Percentiles rank a stretch among this genome's conserved stretches.
These are phyloP conservation scores for Sporothrix pallida DNA, from an alignment of 2,329 filamentous ascomycete species.

Conservation along the genomic window DNA sequence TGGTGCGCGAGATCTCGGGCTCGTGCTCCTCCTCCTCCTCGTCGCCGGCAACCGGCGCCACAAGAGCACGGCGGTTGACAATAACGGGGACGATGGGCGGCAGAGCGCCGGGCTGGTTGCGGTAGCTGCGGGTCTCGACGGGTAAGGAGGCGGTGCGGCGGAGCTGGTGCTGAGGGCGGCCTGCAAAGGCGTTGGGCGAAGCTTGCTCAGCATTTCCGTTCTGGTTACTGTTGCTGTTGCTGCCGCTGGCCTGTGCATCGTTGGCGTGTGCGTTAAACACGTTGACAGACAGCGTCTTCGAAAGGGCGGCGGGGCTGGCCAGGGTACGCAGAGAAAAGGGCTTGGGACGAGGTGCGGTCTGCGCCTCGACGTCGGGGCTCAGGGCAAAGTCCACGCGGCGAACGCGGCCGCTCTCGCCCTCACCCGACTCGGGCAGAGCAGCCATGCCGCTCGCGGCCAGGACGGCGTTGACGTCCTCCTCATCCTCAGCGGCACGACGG, in stretches of 20 bases:
- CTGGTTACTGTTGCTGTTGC: background rate
- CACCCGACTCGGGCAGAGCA: background rate
- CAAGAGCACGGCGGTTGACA: slow-evolving; percentile 40
- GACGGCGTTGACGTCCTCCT: background rate
- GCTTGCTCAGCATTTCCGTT: background rate
- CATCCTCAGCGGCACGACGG: background rate
- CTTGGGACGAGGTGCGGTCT: slow-evolving; percentile 44
- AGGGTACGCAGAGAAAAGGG: slow-evolving; percentile 48
- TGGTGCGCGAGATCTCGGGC: slow-evolving; percentile 48
- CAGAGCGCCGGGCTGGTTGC: slow-evolving; percentile 38
- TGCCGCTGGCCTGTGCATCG: background rate
- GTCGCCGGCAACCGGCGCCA: slow-evolving; percentile 27
- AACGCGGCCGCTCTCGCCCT: slow-evolving; percentile 37
- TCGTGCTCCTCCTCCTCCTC: slow-evolving; percentile 44
- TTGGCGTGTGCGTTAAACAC: slow-evolving; percentile 54
- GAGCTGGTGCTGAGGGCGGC: slow-evolving; percentile 33
- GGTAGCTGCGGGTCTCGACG: slow-evolving; percentile 37
- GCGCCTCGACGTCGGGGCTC: slow-evolving; percentile 43
- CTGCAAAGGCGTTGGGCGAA: background rate
- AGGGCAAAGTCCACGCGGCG: slow-evolving; percentile 54
- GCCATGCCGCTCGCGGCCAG: background rate
- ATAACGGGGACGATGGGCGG: slow-evolving; percentile 45
- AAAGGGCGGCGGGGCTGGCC: slow-evolving; percentile 54
- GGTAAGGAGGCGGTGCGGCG: slow-evolving; percentile 65
- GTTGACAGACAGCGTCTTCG: slow-evolving; percentile 64